phyloP scores from a whole-genome alignment of 2,329 filamentous ascomycete species.

The Penicillium sp. region DNA sequence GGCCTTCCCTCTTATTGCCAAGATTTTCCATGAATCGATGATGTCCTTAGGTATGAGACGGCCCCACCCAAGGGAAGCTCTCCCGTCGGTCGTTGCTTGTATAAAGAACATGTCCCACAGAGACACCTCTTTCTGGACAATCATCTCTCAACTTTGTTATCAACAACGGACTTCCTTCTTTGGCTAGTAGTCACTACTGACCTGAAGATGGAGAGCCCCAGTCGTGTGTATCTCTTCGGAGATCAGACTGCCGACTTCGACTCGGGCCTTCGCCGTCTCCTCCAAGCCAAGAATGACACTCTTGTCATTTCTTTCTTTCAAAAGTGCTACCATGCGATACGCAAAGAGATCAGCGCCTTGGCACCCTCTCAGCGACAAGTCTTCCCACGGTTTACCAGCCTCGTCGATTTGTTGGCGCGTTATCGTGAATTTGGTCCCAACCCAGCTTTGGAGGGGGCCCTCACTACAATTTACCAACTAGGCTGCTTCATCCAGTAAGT shows the following conservation, averaged over 20 bases:
- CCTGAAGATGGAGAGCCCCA: slow-evolving; percentile 26
- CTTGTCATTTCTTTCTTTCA: slow-evolving; percentile 40
- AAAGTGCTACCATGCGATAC: slow-evolving; percentile 37
- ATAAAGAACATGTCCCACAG: slow-evolving; percentile 17
- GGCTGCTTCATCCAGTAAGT: slow-evolving; percentile 42
- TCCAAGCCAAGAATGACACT: slow-evolving; percentile 39
- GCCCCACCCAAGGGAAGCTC: slow-evolving; percentile 7
- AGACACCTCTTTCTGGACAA: background rate
- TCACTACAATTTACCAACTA: slow-evolving; percentile 41
- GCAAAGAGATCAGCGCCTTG: slow-evolving; percentile 35
- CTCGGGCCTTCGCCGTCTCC: slow-evolving; percentile 36
- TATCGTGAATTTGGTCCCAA: slow-evolving; percentile 30
- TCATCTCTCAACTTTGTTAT: slow-evolving; percentile 2
- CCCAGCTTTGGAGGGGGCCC: slow-evolving; percentile 39
- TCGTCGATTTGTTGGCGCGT: slow-evolving; percentile 34
- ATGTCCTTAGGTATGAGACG: background rate
- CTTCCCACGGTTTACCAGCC: slow-evolving; percentile 37
- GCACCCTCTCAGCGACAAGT: slow-evolving; percentile 29
- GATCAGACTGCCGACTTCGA: slow-evolving; percentile 43
- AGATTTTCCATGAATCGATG: slow-evolving; percentile 5
- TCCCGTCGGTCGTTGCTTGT: slow-evolving; percentile 3
- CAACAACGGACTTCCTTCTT: slow-evolving; percentile 7
- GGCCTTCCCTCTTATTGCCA: slow-evolving; percentile 1
- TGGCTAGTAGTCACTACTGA: slow-evolving; percentile 3
- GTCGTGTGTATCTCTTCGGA: slow-evolving; percentile 42